Evolutionary conservation across 306 rosid species (phyloP).

Genomic region (Sicyos baderoa): DNA sequence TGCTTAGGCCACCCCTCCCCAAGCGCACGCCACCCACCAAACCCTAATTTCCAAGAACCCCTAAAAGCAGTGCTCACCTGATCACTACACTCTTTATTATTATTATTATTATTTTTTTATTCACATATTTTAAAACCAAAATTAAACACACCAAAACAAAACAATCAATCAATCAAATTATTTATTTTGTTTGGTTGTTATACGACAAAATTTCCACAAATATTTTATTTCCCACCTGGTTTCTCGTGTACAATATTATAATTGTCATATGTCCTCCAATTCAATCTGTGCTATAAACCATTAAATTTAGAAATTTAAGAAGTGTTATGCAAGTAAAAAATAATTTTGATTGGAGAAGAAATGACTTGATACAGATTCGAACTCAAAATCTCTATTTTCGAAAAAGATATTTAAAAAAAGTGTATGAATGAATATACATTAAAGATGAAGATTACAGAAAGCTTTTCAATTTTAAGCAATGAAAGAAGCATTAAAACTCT

Average conservation of each 20-base stretch:
- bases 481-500: no score
- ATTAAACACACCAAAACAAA: neutral
- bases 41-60: constrained; percentile 69
- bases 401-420: no score
- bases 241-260: neutral
- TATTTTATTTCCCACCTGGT: neutral
- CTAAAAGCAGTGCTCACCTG: constrained; percentile 35
- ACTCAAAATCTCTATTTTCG: no score
- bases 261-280: constrained; percentile 2
- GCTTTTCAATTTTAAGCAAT: no score
- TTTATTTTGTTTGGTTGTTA: constrained; percentile 6
- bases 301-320: no score
- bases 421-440: no score
- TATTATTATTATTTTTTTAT: no score
- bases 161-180: constrained; percentile 6
- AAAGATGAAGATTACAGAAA: no score
- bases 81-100: neutral
- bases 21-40: constrained; percentile 73
- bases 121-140: no score
- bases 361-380: no score
- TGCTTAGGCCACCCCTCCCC: constrained; percentile 43
- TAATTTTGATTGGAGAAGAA: no score
- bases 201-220: neutral
- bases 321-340: no score
- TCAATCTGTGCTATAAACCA: neutral